These are phyloP conservation scores for Rhizopogon roseolus DNA, from an alignment of 768 basidiomycete genomes.

Conservation along the genomic window DNA sequence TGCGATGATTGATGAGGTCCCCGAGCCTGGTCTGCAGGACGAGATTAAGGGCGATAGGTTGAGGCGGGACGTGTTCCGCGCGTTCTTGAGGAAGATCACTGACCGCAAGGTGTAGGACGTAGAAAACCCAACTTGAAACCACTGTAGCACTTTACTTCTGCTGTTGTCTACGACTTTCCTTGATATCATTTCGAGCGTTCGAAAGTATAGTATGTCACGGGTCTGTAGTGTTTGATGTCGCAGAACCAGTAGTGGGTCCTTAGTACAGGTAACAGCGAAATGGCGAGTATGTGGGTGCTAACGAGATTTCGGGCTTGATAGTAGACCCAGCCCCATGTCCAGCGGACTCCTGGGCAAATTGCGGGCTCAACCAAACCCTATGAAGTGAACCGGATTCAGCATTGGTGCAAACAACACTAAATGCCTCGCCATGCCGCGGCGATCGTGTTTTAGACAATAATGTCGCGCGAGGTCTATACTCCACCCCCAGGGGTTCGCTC, in stretches of 20 bases:
- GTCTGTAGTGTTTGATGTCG: too few species aligned
- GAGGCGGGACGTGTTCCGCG: constrained; percentile 70
- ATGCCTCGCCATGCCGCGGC: neutral
- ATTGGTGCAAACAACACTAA: neutral
- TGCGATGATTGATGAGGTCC: constrained; percentile 65
- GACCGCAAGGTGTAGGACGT: constrained; percentile 31
- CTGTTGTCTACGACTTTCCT: too few species aligned
- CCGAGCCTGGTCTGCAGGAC: constrained; percentile 44
- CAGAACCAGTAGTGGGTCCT: too few species aligned
- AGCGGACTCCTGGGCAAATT: too few species aligned
- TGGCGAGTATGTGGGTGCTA: too few species aligned
- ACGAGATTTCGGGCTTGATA: neutral
- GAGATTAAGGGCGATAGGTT: constrained; percentile 39
- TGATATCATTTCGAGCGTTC: too few species aligned
- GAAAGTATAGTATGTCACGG: too few species aligned
- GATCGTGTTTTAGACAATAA: constrained; percentile 3
- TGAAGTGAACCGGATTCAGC: neutral
- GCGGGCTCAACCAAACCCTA: too few species aligned
- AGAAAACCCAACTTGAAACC: neutral
- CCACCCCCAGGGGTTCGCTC: constrained; percentile 35
- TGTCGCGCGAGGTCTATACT: constrained; percentile 27
- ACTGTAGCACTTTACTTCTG: neutral
- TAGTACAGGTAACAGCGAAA: too few species aligned
- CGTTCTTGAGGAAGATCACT: constrained; percentile 82
- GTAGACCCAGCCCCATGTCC: neutral